Conservation (phyloP, 2,329 filamentous ascomycete genomes). For the Verticillium dahliae region DNA sequence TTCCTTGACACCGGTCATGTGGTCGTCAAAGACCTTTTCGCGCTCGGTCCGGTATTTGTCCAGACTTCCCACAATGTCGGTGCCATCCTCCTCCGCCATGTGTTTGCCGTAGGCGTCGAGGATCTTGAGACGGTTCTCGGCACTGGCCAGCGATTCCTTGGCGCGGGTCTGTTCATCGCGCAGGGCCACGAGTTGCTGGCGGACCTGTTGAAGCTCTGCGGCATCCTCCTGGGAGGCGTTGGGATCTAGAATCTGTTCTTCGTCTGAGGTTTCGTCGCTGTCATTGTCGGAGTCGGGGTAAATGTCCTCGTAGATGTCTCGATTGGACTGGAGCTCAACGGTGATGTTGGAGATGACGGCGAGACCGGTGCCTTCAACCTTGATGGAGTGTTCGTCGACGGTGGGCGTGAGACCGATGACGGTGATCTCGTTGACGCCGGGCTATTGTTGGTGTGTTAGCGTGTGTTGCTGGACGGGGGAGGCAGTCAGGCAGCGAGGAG, state of each 20-base stretch:
- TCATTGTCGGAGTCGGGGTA: conserved; percentile 40
- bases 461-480: conserved; percentile 20
- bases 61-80: conserved; percentile 29
- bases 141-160: conserved; percentile 23
- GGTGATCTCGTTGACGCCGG: conserved; percentile 51
- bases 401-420: conserved; percentile 49
- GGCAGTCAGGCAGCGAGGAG: too few species aligned
- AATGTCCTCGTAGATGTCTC: conserved; percentile 45
- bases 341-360: conserved; percentile 57
- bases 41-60: conserved; percentile 36
- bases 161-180: conserved; percentile 20
- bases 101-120: conserved; percentile 32
- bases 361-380: conserved; percentile 49
- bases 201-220: conserved; percentile 18
- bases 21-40: conserved; percentile 32
- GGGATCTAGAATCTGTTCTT: conserved; percentile 15
- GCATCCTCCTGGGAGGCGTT: conserved; percentile 8
- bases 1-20: conserved; percentile 22
- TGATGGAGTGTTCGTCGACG: conserved; percentile 53
- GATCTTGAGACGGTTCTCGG: conserved; percentile 29
- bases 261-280: conserved; percentile 17
- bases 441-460: conserved; percentile 36
- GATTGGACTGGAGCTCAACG: conserved; percentile 50
- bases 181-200: conserved; percentile 22
- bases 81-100: conserved; percentile 23